Evolutionary conservation across 495 filamentous ascomycete species (phyloP), one percentile per base, ranked within the genome.

Genomic region (Neurospora sp.): DNA sequence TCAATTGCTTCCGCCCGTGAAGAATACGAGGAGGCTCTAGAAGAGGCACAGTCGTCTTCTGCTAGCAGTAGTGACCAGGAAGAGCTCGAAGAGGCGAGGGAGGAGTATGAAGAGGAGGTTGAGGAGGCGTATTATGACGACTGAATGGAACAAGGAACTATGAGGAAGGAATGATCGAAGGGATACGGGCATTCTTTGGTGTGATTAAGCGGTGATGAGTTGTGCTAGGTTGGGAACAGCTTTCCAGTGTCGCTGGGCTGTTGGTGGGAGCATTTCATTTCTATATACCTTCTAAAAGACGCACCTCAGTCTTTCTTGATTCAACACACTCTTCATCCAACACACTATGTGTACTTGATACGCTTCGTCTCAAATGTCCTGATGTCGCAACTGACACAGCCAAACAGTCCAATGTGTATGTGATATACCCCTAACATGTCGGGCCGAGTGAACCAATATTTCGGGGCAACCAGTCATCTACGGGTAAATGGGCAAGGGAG

Each of bases 41-140:
- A 79, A 39, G 78, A 72, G 0, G 84, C 82, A 1, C 73, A 73
- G 4, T 78, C 78, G 40, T 82, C 81, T 38, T 75, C 74, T 22
- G 81, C 82, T 1, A 83, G 82, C 69, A 84, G 82, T 45, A 85
- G 83, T 65, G 83, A 84, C 8, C 40, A 72, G 3, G 84, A 85
- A 72, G 81, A 80, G 70, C 77, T 84, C 0, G 78, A 83, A 71
- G 83, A 85, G 73, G 83, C 82, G 3, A 74, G 79, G 8, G 79
- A 85, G 40, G 83, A 85, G 77, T 83, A 85, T 41, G 74, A 83
- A 40, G 84, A 85, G 61, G 83, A 86, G 71, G 80, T 83, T 39
- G 87, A 88, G 75, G 83, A 84, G 72, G 77, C 79, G 1, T 87
- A 86, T 69, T 82, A 82, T 35, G 83, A 85, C 14, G 82, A 84